Evolutionary conservation across 352 stramenopile genomes (phyloP), one percentile per base, ranked within the genome.

Genomic region (Pythium dissimile): DNA sequence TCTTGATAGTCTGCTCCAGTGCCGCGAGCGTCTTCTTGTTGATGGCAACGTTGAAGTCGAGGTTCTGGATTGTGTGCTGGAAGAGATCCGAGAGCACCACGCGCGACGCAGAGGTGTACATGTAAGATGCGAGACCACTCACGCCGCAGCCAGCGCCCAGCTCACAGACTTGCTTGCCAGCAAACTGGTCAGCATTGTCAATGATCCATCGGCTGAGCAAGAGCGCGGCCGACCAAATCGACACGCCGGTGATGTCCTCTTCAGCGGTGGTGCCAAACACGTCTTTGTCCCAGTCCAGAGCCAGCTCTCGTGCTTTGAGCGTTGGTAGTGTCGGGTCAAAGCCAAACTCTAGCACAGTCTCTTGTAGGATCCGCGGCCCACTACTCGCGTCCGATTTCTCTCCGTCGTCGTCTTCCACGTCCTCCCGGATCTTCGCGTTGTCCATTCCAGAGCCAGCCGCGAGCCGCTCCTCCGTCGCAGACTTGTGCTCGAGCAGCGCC

Each of bases 41-140:
- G 6, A 95, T 69, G 9, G 72, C 71, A 11, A 87, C 77, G 47
- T 95, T 95, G 66, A 90, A 65, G 54, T 88, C 67, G 21, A 95
- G 58, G 41, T 95, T 95, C 59, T 81, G 68, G 27, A 95, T 77
- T 7, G 84, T 94, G 62, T 89, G 80, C 20, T 84, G 67, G 31
- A 93, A 94, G 32, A 93, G 64, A 59, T 95, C 86, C 26, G 86
- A 92, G n/a, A 95, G 60, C 31, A 95, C 80, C 20, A 95, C 75
- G 16, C 79, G 72, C 3, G 65, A 60, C n/a, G 86, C 80, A 37
- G 79, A 77, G 24, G 84, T 93, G 63, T 91, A 94, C 54, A 91
- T 69, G 53, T 86, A 80, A 9, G 80, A 76, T 12, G 86, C 83
- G 28, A 95, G 59, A 20, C 86, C 86, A 35, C 80, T 89, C 35